Evolutionary conservation across 345 rosid genomes (phyloP).

Genomic region (Fremontodendron californicum): DNA sequence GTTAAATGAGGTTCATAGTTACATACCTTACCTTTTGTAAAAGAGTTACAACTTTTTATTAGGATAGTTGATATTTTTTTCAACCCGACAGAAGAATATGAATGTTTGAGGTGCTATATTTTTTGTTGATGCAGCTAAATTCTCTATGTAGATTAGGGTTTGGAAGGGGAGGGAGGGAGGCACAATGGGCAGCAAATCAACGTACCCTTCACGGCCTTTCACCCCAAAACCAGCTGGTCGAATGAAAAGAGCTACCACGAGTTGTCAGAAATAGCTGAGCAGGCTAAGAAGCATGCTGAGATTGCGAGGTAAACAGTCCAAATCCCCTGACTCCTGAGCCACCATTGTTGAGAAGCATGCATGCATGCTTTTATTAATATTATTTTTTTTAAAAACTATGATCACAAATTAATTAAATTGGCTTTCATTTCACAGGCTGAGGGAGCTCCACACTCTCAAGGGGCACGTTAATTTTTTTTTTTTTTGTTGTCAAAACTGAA

Average conservation of each 20-base stretch:
- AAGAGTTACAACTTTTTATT: too few species aligned
- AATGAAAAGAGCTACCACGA: constrained; percentile 43
- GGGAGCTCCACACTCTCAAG: constrained; percentile 10
- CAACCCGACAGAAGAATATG: too few species aligned
- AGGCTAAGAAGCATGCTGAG: constrained; percentile 73
- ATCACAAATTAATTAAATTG: background rate
- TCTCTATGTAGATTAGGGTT: too few species aligned
- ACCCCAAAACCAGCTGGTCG: constrained; percentile 22
- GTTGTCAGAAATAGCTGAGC: constrained; percentile 64
- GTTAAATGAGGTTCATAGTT: too few species aligned
- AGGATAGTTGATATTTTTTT: too few species aligned
- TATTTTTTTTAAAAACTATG: background rate
- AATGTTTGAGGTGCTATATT: too few species aligned
- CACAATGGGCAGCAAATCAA: constrained; percentile 63
- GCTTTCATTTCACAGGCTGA: background rate
- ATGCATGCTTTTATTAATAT: background rate
- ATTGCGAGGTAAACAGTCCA: constrained; percentile 51
- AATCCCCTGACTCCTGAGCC: background rate
- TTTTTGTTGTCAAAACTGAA: too few species aligned
- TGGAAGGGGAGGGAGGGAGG: too few species aligned
- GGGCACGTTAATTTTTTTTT: too few species aligned
- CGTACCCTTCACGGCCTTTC: constrained; percentile 68
- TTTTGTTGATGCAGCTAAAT: too few species aligned
- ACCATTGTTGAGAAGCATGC: background rate
- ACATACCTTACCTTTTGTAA: too few species aligned